Conservation (phyloP, 225 moss, liverwort and hornwort species). For the Climacium dendroides region DNA sequence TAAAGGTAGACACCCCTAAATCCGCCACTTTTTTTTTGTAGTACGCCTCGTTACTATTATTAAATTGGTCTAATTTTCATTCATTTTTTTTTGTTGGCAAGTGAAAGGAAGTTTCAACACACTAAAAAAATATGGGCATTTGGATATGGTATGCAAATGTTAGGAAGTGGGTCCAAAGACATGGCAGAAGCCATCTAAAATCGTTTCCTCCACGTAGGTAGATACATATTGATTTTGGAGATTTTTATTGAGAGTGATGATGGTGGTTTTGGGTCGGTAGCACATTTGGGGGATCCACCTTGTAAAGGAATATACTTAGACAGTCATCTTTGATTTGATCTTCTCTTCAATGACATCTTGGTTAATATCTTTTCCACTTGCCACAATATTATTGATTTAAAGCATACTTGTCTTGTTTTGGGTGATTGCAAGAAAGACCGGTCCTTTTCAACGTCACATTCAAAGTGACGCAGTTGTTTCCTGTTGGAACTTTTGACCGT, state of each 20-base stretch:
- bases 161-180: neutral
- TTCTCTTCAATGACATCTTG: neutral
- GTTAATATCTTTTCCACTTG: neutral
- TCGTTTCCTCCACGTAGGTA: fast-evolving
- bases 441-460: no score
- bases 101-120: fast-evolving
- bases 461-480: no score
- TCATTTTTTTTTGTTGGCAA: neutral
- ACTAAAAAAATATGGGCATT: fast-evolving
- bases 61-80: neutral
- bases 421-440: no score
- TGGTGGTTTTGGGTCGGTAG: fast-evolving
- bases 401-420: neutral
- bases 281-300: fast-evolving
- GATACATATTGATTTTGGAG: neutral
- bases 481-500: no score
- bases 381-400: neutral
- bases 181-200: neutral
- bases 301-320: fast-evolving
- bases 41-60: neutral
- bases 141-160: neutral
- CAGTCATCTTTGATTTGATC: neutral
- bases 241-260: neutral
- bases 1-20: neutral
- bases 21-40: neutral